A percentile compares a stretch with the other conserved stretches of the same genome.
phyloP scores from a whole-genome alignment of 1,284 basidiomycete species.

The Rhizopogon parksii region DNA sequence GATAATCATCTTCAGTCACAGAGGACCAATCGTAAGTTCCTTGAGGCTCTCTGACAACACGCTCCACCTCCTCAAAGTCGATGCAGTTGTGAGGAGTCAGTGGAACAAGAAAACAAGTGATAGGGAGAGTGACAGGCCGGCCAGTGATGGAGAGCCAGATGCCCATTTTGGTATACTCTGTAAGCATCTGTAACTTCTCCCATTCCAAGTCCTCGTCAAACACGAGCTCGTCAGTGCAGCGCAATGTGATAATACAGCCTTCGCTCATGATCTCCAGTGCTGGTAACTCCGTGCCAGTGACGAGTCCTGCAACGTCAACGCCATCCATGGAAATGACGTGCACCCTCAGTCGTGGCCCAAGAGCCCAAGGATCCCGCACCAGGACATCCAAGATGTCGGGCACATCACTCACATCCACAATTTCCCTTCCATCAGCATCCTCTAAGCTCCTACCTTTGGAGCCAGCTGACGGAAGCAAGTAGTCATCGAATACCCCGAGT shows the following conservation, averaged over 20 bases:
- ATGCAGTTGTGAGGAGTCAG: conserved; percentile 40
- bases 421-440: conserved; percentile 43
- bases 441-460: conserved; percentile 38
- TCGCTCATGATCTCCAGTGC: conserved; percentile 36
- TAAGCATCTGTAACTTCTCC: conserved; percentile 42
- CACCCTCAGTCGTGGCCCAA: conserved; percentile 47
- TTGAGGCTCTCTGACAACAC: conserved; percentile 39
- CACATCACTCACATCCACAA: conserved; percentile 37
- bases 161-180: conserved; percentile 54
- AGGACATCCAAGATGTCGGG: conserved; percentile 48
- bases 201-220: conserved; percentile 39
- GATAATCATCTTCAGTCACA: conserved; percentile 42
- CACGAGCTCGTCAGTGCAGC: conserved; percentile 32
- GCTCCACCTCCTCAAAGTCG: conserved; percentile 51
- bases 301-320: conserved; percentile 43
- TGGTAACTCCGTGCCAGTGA: conserved; percentile 54
- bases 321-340: conserved; percentile 54
- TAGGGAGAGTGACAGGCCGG: conserved; percentile 41
- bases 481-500: conserved; percentile 73
- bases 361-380: conserved; percentile 62
- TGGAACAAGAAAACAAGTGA: conserved; percentile 60
- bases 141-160: conserved; percentile 60
- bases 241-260: conserved; percentile 31
- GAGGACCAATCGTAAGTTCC: conserved; percentile 50
- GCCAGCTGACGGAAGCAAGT: conserved; percentile 58